phyloP scores from a whole-genome alignment of 768 basidiomycete genomes.

The Termitomyces sp. region DNA sequence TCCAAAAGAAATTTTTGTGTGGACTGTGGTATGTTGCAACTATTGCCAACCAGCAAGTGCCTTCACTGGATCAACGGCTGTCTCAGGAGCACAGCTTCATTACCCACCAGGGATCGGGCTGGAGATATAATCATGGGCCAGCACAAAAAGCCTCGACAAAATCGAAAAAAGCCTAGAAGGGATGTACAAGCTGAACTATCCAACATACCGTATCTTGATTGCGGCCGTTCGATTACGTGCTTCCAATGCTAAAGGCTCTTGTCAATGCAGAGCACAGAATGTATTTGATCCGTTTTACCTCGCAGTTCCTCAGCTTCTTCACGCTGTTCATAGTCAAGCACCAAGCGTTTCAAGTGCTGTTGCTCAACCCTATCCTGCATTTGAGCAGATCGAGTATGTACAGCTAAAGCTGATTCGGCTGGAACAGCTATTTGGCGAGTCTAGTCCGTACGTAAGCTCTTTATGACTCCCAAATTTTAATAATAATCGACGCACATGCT shows the following conservation, averaged over 20 bases:
- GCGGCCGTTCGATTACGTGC: slow-evolving; percentile 58
- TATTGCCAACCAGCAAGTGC: not conserved
- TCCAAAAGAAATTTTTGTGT: not conserved
- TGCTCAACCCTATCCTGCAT: slow-evolving; percentile 94
- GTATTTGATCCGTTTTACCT: slow-evolving; percentile 36
- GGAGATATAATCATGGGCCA: not conserved
- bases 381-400: slow-evolving; percentile 89
- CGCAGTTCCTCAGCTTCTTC: slow-evolving; percentile 82
- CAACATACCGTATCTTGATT: slow-evolving; percentile 75
- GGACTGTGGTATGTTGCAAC: not conserved
- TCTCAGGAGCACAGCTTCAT: slow-evolving; percentile 6
- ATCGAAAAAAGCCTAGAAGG: not conserved
- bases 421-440: slow-evolving; percentile 87
- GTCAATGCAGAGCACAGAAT: not conserved
- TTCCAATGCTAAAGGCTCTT: slow-evolving; percentile 48
- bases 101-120: not conserved
- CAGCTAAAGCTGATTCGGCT: slow-evolving; percentile 77
- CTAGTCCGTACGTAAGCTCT: slow-evolving; percentile 31
- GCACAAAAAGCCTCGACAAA: not conserved
- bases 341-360: slow-evolving; percentile 93
- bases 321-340: slow-evolving; percentile 85
- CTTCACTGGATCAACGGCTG: slow-evolving; percentile 20
- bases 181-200: slow-evolving; percentile 25
- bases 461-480: slow-evolving; percentile 5
- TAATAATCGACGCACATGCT: slow-evolving; percentile 54